Evolutionary conservation across 495 filamentous ascomycete genomes (phyloP).

Genomic region (Aspergillus nanangensis): DNA sequence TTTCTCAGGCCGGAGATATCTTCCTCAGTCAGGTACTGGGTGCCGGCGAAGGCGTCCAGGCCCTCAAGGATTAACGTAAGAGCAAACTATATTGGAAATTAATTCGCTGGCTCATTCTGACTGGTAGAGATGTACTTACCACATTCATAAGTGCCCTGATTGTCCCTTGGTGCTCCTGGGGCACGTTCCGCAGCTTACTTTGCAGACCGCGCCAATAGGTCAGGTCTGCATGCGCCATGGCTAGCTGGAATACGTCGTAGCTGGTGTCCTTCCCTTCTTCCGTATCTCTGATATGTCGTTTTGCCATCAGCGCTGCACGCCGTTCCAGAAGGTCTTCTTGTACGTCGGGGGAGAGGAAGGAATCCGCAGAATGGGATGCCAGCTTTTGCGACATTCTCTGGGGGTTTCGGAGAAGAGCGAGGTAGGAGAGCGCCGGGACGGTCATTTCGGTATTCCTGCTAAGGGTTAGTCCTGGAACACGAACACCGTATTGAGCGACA

Average conservation of each 20-base stretch:
- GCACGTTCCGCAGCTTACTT: neutral
- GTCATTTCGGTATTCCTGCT: neutral
- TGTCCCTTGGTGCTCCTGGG: neutral
- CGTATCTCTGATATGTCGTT: neutral
- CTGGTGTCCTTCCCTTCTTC: neutral
- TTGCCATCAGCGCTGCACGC: neutral
- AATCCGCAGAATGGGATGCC: neutral
- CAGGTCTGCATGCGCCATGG: neutral
- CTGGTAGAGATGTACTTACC: neutral
- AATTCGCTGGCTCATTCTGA: neutral
- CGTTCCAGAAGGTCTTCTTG: neutral
- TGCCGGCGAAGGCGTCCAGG: neutral
- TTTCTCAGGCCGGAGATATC: neutral
- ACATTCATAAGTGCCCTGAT: neutral
- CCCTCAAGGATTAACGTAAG: neutral
- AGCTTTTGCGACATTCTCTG: neutral
- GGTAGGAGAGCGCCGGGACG: neutral
- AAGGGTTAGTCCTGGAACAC: neutral
- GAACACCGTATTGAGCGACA: neutral
- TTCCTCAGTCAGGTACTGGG: neutral
- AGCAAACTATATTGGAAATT: neutral
- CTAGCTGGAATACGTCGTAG: neutral
- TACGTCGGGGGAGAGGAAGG: neutral
- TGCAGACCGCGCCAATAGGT: neutral
- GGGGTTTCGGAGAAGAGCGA: neutral